Conservation (phyloP, 192 early-diverging fungal genomes). For the Chytriomyces hyalinus region DNA sequence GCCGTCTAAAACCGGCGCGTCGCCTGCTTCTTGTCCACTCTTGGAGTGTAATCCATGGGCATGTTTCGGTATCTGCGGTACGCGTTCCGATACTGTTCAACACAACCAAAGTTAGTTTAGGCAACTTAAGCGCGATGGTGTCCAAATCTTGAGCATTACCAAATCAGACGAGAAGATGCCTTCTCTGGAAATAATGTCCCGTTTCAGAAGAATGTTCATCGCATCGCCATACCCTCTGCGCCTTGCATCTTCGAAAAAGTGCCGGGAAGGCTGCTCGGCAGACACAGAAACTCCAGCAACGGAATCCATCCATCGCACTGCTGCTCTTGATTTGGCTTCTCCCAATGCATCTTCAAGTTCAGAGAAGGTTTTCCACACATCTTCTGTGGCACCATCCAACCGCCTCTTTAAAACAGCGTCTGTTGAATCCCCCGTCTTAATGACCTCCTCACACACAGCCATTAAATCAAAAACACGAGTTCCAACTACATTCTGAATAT, state of each 20-base stretch:
- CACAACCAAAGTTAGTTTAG: neutral
- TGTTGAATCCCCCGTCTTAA: conserved; percentile 13
- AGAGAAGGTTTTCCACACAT: neutral
- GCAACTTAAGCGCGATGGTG: neutral
- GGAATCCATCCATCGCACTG: neutral
- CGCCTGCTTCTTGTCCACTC: no score
- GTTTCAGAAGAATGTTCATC: conserved; percentile 1
- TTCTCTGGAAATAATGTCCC: neutral
- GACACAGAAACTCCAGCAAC: neutral
- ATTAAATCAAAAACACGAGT: conserved; percentile 29
- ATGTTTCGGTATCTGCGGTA: neutral
- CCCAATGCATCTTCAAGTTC: neutral
- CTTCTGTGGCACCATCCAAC: neutral
- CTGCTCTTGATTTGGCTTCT: neutral
- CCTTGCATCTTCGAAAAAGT: conserved; percentile 8
- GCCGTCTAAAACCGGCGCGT: no score
- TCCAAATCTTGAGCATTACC: neutral
- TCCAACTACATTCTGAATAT: conserved; percentile 13
- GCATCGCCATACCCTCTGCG: conserved; percentile 3
- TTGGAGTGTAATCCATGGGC: neutral
- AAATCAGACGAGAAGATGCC: conserved; percentile 18
- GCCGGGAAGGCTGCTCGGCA: neutral
- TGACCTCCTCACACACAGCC: conserved; percentile 19
- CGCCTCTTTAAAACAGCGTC: neutral
- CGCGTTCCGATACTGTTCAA: neutral